phyloP scores from a whole-genome alignment of 768 basidiomycete genomes.

The Sarcomyxa edulis region DNA sequence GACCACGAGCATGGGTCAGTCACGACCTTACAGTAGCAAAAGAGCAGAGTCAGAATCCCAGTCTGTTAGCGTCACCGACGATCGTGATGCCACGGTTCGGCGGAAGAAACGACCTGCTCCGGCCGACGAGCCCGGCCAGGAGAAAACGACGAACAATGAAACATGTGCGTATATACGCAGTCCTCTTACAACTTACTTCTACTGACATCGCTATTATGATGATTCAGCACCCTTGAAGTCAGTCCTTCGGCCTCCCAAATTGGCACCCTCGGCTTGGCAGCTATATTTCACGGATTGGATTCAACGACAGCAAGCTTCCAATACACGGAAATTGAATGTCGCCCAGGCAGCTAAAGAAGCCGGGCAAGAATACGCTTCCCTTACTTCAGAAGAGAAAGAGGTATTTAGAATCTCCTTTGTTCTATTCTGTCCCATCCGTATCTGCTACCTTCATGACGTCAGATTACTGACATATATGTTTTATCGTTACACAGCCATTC shows the following conservation, averaged over 20 bases:
- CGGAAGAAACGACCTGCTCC: slow-evolving; percentile 42
- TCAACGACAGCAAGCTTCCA: slow-evolving; percentile 75
- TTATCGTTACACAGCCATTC: slow-evolving; percentile 57
- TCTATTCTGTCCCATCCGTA: slow-evolving; percentile 22
- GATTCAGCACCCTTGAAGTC: slow-evolving; percentile 64
- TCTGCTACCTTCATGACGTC: slow-evolving; percentile 12
- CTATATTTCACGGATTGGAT: slow-evolving; percentile 96
- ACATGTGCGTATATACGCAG: slow-evolving; percentile 33
- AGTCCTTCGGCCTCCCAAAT: slow-evolving; percentile 78
- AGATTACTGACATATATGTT: slow-evolving; percentile 9
- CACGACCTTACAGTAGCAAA: slow-evolving; percentile 60
- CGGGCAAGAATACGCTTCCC: slow-evolving; percentile 80
- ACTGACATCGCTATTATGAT: slow-evolving; percentile 9
- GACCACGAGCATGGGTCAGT: slow-evolving; percentile 41
- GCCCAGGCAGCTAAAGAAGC: slow-evolving; percentile 95
- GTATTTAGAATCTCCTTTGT: slow-evolving; percentile 32
- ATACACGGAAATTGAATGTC: slow-evolving; percentile 85
- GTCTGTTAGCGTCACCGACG: slow-evolving; percentile 47
- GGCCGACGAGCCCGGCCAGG: slow-evolving; percentile 28
- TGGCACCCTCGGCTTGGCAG: slow-evolving; percentile 94
- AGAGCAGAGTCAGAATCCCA: slow-evolving; percentile 68
- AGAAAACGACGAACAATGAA: slow-evolving; percentile 36
- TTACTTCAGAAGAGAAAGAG: slow-evolving; percentile 81
- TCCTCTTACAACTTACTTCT: slow-evolving; percentile 11
- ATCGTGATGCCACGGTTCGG: slow-evolving; percentile 72